Evolutionary conservation across 331 rosid species (phyloP), one percentile per base, ranked within the genome.

Genomic region (Malus hybrid): DNA sequence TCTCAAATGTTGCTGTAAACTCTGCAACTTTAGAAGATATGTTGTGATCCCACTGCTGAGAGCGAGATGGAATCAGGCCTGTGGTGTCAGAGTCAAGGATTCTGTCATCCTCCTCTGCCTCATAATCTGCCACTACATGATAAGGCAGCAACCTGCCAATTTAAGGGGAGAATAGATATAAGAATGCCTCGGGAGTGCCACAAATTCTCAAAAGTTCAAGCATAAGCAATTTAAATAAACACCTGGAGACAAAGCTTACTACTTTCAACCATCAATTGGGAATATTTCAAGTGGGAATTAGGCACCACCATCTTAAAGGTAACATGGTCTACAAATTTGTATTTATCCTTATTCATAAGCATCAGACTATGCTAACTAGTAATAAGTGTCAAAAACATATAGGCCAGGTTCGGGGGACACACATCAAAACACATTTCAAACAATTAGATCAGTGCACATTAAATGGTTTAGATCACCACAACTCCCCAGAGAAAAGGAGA

Each of bases 121-220:
- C 98, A 80, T 94, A 94, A 81, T 94, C 98, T 50, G 98, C 98
- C 76, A 94, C 98, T 72, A 94, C 98, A 80, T 94, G 98, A 77
- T 94, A 94, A 13, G 97, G 97, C 81, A 93, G 83, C 73, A 93
- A 83, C 80, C 98, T 93, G 86, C 81, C 71, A 79, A 67, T 48
- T 61, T 28, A 57, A 56, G 52, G 24, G 34, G 57, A 29, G 2
- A 48, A 36, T 10, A 9, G 4, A 57, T 50, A 6, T 13, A 15
- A 55, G 36, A 39, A 56, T 39, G 7, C 48, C 36, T 0, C 63
- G 33, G 39, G 61, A 52, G 52, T 46, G 48, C 32, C 32, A 10
- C 9, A 9, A 29, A 19, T 31, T 11, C 29, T 18, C 60, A 59
- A 44, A 69, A 28, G 33, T n/a, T 48, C 55, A 68, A 24, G 33